Conservation (phyloP, 1,284 basidiomycete genomes). For the Rhodotorula mucilaginosa region DNA sequence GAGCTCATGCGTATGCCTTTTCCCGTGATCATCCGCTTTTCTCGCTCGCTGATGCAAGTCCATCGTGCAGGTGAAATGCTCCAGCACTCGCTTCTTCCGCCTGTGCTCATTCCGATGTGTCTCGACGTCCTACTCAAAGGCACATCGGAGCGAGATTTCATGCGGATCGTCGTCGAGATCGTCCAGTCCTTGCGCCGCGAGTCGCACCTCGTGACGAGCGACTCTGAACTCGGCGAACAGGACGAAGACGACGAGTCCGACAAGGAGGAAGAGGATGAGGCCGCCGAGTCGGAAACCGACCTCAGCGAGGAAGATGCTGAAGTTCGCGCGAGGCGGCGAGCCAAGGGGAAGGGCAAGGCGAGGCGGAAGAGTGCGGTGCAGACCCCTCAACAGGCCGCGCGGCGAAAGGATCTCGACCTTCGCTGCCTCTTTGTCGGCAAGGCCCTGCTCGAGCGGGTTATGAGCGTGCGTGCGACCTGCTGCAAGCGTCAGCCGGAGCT, state of each 20-base stretch:
- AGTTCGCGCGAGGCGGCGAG: conserved; percentile 2
- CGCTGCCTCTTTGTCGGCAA: conserved; percentile 84
- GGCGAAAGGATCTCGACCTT: conserved; percentile 70
- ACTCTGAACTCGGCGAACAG: conserved; percentile 51
- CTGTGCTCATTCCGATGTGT: conserved; percentile 72
- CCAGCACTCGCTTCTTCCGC: conserved; percentile 73
- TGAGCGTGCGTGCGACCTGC: conserved; percentile 61
- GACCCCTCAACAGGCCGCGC: conserved; percentile 58
- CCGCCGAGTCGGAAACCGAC: conserved; percentile 5
- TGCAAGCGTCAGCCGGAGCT: too few species aligned
- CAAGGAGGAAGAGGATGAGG: conserved; percentile 37
- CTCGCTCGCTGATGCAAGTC: too few species aligned
- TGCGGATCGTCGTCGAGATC: conserved; percentile 90
- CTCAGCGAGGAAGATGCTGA: conserved; percentile 21
- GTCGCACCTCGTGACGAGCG: conserved; percentile 38
- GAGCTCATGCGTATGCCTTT: conserved; percentile 68
- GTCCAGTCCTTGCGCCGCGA: conserved; percentile 77
- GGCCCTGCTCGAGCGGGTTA: conserved; percentile 85
- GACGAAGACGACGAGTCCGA: conserved; percentile 51
- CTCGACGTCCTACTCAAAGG: conserved; percentile 84
- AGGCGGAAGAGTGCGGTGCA: conserved; percentile 16
- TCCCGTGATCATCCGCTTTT: not conserved
- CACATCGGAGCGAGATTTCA: conserved; percentile 82
- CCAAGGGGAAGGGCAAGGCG: conserved; percentile 22
- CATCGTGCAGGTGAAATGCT: conserved; percentile 70